phyloP scores from a whole-genome alignment of 768 basidiomycete species.

The Crassisporium funariophilum region DNA sequence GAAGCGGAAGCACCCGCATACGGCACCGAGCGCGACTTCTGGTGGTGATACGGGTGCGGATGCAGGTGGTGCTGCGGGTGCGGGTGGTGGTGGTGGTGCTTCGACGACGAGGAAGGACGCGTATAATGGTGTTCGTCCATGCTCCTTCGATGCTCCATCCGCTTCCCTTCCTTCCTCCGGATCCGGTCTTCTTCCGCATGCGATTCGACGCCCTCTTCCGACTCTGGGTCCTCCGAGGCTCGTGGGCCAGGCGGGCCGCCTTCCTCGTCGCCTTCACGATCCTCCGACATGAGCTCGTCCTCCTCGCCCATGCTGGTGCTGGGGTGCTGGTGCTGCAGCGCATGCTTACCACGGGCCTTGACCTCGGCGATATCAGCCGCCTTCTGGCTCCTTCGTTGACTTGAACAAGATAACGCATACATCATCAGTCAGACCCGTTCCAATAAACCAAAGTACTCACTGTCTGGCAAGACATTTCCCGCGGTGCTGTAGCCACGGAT shows the following conservation, averaged over 20 bases:
- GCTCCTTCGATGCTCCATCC: slow-evolving; percentile 7
- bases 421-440: slow-evolving; percentile 1
- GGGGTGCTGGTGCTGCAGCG: slow-evolving; percentile 15
- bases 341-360: too few species aligned
- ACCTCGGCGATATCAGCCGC: slow-evolving; percentile 53
- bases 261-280: slow-evolving; percentile 11
- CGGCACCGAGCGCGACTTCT: background rate
- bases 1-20: background rate
- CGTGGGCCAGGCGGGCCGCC: background rate
- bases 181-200: slow-evolving; percentile 22
- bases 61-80: slow-evolving; percentile 4
- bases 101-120: slow-evolving; percentile 9
- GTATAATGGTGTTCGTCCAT: slow-evolving; percentile 15
- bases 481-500: slow-evolving; percentile 81
- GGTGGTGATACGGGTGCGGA: slow-evolving; percentile 1
- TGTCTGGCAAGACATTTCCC: slow-evolving; percentile 73
- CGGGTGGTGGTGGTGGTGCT: slow-evolving; percentile 3
- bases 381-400: slow-evolving; percentile 60
- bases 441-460: slow-evolving; percentile 42
- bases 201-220: slow-evolving; percentile 29
- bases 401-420: slow-evolving; percentile 29
- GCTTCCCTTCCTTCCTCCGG: slow-evolving; percentile 17
- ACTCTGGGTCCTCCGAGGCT: slow-evolving; percentile 14
- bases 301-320: slow-evolving; percentile 16
- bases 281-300: slow-evolving; percentile 31